phyloP scores from a whole-genome alignment of 208 protist genomes.

The Tritrichomonas foetus region DNA sequence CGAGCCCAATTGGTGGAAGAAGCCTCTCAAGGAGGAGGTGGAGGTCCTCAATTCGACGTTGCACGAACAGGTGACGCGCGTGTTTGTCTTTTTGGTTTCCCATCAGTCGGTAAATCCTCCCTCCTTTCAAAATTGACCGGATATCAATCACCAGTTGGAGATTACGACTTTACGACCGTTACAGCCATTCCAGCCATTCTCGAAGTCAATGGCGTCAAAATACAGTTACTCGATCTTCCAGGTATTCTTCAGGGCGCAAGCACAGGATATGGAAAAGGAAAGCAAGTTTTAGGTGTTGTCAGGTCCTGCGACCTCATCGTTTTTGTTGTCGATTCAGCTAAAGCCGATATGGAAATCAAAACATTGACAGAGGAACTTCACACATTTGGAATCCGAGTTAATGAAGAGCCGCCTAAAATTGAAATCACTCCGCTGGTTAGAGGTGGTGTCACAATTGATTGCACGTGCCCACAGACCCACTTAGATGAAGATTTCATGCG shows the following conservation, averaged over 20 bases:
- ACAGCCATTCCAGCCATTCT: slow-evolving; percentile 93
- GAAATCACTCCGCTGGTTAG: slow-evolving; percentile 24
- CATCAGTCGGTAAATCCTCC: slow-evolving; percentile 92
- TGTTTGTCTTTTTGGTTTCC: slow-evolving; percentile 75
- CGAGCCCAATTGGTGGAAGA: slow-evolving; percentile 45
- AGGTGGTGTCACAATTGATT: slow-evolving; percentile 4
- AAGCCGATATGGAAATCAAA: slow-evolving; percentile 76
- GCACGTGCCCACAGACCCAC: slow-evolving; percentile 39
- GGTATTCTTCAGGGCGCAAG: slow-evolving; percentile 96
- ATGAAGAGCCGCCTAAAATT: slow-evolving; percentile 11
- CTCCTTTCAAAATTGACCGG: slow-evolving; percentile 87
- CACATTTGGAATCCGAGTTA: slow-evolving; percentile 33
- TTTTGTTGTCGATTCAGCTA: slow-evolving; percentile 87
- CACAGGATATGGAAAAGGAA: slow-evolving; percentile 75
- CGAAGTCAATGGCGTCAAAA: slow-evolving; percentile 53
- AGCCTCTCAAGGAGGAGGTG: neutral
- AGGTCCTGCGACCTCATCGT: slow-evolving; percentile 89
- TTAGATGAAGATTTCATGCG: slow-evolving; percentile 43
- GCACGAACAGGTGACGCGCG: slow-evolving; percentile 71
- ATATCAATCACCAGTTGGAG: slow-evolving; percentile 81
- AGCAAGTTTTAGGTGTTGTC: slow-evolving; percentile 77
- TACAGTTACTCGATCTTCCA: slow-evolving; percentile 96
- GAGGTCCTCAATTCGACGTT: slow-evolving; percentile 40
- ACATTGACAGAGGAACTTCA: slow-evolving; percentile 36
- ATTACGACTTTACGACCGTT: slow-evolving; percentile 89